Evolutionary conservation across 306 rosid genomes (phyloP).

Genomic region (Pachyrhizus erosus): DNA sequence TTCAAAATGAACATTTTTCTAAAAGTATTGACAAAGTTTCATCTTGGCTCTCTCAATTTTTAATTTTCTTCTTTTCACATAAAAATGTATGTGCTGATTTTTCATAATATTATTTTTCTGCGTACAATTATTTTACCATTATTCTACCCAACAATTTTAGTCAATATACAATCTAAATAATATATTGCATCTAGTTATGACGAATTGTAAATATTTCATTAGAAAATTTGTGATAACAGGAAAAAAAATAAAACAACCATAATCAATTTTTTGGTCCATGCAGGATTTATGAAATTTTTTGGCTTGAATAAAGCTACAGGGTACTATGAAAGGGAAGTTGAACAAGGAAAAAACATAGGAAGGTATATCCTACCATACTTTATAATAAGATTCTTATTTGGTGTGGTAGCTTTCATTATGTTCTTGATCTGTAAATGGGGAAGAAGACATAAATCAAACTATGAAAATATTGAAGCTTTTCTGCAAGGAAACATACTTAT

Average conservation of each 20-base stretch:
- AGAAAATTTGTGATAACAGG: too few species aligned
- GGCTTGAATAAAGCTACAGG: background rate
- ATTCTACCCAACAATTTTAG: background rate
- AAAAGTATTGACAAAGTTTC: background rate
- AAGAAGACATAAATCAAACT: slow-evolving; percentile 23
- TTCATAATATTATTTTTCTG: too few species aligned
- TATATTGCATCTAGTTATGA: too few species aligned
- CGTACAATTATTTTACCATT: background rate
- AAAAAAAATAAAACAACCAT: background rate
- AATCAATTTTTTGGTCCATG: background rate
- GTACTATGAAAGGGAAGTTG: background rate
- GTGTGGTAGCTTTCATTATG: background rate
- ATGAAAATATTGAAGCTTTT: slow-evolving; percentile 33
- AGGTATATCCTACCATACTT: background rate
- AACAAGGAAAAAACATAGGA: background rate
- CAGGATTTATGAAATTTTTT: background rate
- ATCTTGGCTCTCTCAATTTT: background rate
- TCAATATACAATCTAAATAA: background rate
- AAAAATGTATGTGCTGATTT: too few species aligned
- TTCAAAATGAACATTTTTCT: too few species aligned
- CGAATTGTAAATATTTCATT: background rate
- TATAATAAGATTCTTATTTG: background rate
- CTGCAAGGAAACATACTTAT: slow-evolving; percentile 10
- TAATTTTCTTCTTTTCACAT: background rate
- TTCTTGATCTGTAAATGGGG: background rate